Base-by-base conservation (phyloP, 225 moss, liverwort and hornwort species). In the Polytrichum commune region DNA sequence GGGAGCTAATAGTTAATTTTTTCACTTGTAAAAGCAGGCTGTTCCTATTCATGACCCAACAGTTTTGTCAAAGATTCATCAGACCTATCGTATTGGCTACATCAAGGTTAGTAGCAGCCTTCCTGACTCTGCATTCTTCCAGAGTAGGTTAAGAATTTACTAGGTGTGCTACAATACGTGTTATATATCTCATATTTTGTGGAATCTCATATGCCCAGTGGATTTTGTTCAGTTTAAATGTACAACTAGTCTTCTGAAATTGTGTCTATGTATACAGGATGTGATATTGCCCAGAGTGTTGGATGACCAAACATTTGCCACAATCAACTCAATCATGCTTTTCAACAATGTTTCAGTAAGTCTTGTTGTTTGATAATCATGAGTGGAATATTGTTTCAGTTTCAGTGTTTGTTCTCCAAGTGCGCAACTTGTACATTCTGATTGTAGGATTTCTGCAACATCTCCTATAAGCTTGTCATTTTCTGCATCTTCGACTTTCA, bases 241-340 rank as follows among this genome's bases (percentile, higher is more conserved):
- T 81, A 71, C 46, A 58, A 20, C 58, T 58, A n/a, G 57, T 27
- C 67, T 72, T 70, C 60, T 70, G 46, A 63, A 63, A 24, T 20
- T 58, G 62, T 8, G 27, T 27, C 18, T 55, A 28, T 68, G 69
- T 76, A 29, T 69, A 26, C 89, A 98, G 98, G 98, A 98, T 90
- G 98, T 94, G 18, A 98, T 98, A 77, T 77, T 98, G 61, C 98
- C 98, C 25, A 87, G 95, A 74, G 93, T 95, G 75, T 79, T 98
- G 80, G 95, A 98, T 79, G 98, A 98, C 79, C 91, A 90, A 72
- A 98, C 98, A 23, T 95, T 95, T 85, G 93, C 90, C 46, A 95
- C 98, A 8, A 91, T 98, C 84, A 98, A 93, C 79, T 98, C 98
- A 61, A 98, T 93, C 70, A 98, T 95, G 88, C 93, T 93, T 80